Evolutionary conservation across 257 asterid genomes (phyloP), one percentile per base, ranked within the genome.

Genomic region (Paulownia fortunei): DNA sequence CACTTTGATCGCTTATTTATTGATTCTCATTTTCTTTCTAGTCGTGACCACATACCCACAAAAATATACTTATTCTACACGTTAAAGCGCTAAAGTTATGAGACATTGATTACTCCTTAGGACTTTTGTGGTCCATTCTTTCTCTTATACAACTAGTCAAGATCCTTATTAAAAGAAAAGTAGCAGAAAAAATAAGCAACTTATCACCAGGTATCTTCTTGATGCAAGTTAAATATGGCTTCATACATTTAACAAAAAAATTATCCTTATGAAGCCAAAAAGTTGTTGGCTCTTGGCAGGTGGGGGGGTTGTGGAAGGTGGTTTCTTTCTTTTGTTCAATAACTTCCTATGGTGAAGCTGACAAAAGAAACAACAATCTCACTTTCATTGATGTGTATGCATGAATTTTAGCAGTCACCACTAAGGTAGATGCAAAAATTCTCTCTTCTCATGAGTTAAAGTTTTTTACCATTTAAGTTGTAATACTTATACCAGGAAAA

Each of bases 181-280:
- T 79, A 52, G 62, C 78, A 63, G 61, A 56, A 51, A 26, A 65
- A 39, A 24, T 63, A 79, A 79, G 79, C 79, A 54, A 80, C 70
- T 66, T 55, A 41, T 70, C 64, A 64, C 62, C 64, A 24, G 46
- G 16, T 32, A 55, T n/a, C 32, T 56, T 11, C 41, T 34, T 73
- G 44, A 42, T 54, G 75, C 19, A 70, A 73, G 27, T 64, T 67
- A 36, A 68, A 65, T 26, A 51, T 41, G 70, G 34, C 21, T 72
- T 30, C n/a, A 55, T 79, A 34, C 63, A 46, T 54, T 60, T 62
- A 71, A 77, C 65, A 30, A 30, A 24, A 49, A 36, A 15, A 19
- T 27, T 44, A 19, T 64, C 49, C 62, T 18, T 27, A 41, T 56
- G 6, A 42, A n/a, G 47, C 19, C 44, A 66, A 44, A 27, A 36